Percentiles rank a stretch among this genome's conserved stretches.
Evolutionary conservation across 2,329 filamentous ascomycete species (phyloP).

Genomic region (Aureobasidium namibiae): DNA sequence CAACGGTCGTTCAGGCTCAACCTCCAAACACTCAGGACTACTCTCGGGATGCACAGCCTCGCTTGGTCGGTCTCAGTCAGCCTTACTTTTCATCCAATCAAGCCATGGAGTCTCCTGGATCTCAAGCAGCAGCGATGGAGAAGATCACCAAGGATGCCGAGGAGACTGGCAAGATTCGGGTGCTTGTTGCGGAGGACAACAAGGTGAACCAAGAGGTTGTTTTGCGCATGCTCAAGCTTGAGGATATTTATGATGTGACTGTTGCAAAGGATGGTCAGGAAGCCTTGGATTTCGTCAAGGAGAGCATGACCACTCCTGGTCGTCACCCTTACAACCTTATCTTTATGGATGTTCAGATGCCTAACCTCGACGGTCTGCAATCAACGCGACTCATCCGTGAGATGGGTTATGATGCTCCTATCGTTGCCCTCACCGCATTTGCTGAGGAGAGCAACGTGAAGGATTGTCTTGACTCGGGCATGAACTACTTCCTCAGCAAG

Average conservation of each 20-base stretch:
- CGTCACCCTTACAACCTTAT: slow-evolving; percentile 63
- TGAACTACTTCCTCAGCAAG: slow-evolving; percentile 77
- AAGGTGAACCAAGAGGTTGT: slow-evolving; percentile 53
- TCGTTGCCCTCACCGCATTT: slow-evolving; percentile 85
- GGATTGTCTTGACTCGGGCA: slow-evolving; percentile 68
- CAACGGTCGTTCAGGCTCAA: slow-evolving; percentile 18
- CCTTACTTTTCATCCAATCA: slow-evolving; percentile 61
- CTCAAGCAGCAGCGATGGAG: slow-evolving; percentile 58
- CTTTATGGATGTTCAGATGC: slow-evolving; percentile 94
- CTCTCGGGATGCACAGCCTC: slow-evolving; percentile 60
- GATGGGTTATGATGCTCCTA: slow-evolving; percentile 79
- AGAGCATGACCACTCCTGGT: slow-evolving; percentile 50
- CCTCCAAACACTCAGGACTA: slow-evolving; percentile 19
- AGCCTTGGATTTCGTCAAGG: slow-evolving; percentile 77
- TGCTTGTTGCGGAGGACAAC: slow-evolving; percentile 79
- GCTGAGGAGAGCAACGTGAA: slow-evolving; percentile 71
- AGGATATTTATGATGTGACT: slow-evolving; percentile 78
- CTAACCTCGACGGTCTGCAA: slow-evolving; percentile 81
- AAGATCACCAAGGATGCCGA: slow-evolving; percentile 55
- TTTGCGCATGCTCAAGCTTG: slow-evolving; percentile 62
- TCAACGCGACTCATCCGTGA: slow-evolving; percentile 76
- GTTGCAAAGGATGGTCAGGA: slow-evolving; percentile 64
- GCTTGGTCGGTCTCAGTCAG: slow-evolving; percentile 71
- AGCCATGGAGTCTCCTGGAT: slow-evolving; percentile 44
- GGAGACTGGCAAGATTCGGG: slow-evolving; percentile 56